Evolutionary conservation across 2,329 filamentous ascomycete genomes (phyloP).

Genomic region (Fusarium pilosicola): DNA sequence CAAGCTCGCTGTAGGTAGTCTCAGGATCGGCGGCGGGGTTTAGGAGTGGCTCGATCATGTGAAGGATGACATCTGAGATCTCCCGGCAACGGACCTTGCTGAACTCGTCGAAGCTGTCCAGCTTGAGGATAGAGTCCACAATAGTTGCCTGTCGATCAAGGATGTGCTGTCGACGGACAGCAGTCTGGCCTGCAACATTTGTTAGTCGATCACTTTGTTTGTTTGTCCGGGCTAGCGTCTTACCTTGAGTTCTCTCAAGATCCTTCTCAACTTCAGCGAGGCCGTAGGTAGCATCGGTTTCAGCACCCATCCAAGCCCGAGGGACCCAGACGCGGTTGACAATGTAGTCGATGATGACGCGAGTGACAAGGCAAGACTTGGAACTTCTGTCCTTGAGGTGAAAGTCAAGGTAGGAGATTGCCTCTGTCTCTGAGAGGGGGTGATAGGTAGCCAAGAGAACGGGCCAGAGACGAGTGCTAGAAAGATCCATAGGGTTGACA

Average conservation of each 20-base stretch:
- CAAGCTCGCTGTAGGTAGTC: slow-evolving; percentile 56
- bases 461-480: slow-evolving; percentile 49
- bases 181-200: slow-evolving; percentile 47
- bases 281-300: slow-evolving; percentile 48
- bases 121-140: slow-evolving; percentile 52
- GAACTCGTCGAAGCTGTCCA: slow-evolving; percentile 46
- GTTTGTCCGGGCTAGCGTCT: not conserved
- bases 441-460: slow-evolving; percentile 52
- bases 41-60: slow-evolving; percentile 53
- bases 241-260: slow-evolving; percentile 50
- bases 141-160: slow-evolving; percentile 51
- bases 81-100: slow-evolving; percentile 52
- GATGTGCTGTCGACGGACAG: slow-evolving; percentile 51
- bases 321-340: slow-evolving; percentile 55
- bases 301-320: slow-evolving; percentile 53
- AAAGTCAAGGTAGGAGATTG: slow-evolving; percentile 53
- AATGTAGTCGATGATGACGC: slow-evolving; percentile 55
- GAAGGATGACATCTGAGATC: slow-evolving; percentile 53
- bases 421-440: slow-evolving; percentile 52
- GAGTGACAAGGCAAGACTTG: slow-evolving; percentile 56
- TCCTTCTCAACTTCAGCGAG: slow-evolving; percentile 52
- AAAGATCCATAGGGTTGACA: slow-evolving; percentile 44
- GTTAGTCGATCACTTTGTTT: not conserved
- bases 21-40: slow-evolving; percentile 48
- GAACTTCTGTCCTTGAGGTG: slow-evolving; percentile 53